phyloP scores from a whole-genome alignment of 1,284 basidiomycete genomes.

The Ustanciosporium gigantosporum region DNA sequence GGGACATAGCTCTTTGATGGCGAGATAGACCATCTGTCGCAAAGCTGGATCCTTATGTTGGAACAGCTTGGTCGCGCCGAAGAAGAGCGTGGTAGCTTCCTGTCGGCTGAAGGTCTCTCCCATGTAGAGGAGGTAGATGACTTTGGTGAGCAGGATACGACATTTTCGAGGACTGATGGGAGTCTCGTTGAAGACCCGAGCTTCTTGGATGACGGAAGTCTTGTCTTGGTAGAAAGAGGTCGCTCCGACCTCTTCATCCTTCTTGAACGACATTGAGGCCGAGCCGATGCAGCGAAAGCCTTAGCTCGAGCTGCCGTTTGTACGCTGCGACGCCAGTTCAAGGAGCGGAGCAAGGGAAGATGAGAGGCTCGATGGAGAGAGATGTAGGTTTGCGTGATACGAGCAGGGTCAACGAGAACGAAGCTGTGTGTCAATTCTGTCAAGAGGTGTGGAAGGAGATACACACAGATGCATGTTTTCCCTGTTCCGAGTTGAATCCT shows the following conservation, averaged over 20 bases:
- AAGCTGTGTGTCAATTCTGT: too few species aligned
- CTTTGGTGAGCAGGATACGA: constrained; percentile 90
- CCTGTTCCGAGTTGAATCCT: constrained; percentile 5
- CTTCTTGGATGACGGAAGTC: constrained; percentile 73
- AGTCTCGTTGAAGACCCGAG: constrained; percentile 98
- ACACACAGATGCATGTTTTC: too few species aligned
- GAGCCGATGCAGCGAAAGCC: constrained; percentile 1
- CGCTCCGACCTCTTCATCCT: constrained; percentile 57
- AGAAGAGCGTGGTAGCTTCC: constrained; percentile 97
- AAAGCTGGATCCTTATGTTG: constrained; percentile 98
- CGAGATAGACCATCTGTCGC: constrained; percentile 96
- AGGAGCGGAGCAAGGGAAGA: background rate
- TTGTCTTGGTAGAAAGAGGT: constrained; percentile 60
- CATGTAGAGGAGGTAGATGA: constrained; percentile 93
- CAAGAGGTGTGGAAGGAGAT: too few species aligned
- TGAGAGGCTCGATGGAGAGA: background rate
- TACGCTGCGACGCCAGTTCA: background rate
- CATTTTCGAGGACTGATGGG: constrained; percentile 87
- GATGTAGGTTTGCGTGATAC: background rate
- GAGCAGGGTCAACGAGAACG: too few species aligned
- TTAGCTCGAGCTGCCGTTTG: constrained; percentile 1
- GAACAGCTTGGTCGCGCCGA: constrained; percentile 97
- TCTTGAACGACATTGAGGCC: constrained; percentile 59
- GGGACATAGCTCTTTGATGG: constrained; percentile 94
- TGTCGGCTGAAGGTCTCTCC: constrained; percentile 94